These are phyloP conservation scores for Mycena haematopus DNA, from an alignment of 768 basidiomycete species.

Conservation along the genomic window DNA sequence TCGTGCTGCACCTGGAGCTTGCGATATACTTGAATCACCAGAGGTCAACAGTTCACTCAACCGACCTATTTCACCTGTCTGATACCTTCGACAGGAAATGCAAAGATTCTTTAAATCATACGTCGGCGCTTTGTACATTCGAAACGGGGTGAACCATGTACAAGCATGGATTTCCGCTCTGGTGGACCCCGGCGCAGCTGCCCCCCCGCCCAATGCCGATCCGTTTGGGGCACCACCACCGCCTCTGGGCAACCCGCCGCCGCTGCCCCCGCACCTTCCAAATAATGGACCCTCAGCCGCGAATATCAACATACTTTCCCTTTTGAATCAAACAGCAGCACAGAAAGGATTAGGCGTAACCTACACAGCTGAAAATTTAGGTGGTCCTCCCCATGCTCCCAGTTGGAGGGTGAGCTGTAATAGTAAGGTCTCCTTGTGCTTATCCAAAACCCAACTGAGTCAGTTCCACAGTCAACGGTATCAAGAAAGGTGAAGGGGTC, in stretches of 20 bases:
- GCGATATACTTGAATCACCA: conserved; percentile 43
- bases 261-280: conserved; percentile 43
- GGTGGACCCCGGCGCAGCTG: conserved; percentile 52
- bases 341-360: conserved; percentile 43
- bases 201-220: conserved; percentile 21
- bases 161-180: conserved; percentile 66
- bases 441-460: background rate
- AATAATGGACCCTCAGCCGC: conserved; percentile 57
- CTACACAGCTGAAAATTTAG: conserved; percentile 50
- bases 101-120: conserved; percentile 63
- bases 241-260: conserved; percentile 16
- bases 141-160: conserved; percentile 55
- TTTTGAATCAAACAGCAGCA: conserved; percentile 16
- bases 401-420: conserved; percentile 62
- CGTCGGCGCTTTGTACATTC: conserved; percentile 70
- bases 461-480: conserved; percentile 46
- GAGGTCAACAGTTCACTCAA: conserved; percentile 34
- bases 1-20: conserved; percentile 50
- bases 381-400: conserved; percentile 60
- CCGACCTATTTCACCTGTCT: background rate
- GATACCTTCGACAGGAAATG: conserved; percentile 52
- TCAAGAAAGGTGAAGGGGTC: conserved; percentile 53
- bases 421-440: conserved; percentile 44
- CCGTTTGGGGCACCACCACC: conserved; percentile 28
- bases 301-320: conserved; percentile 55